Percentiles rank a stretch among this genome's conserved stretches.
phyloP scores from a whole-genome alignment of 768 basidiomycete genomes.

The Leucocoprinus sp. region DNA sequence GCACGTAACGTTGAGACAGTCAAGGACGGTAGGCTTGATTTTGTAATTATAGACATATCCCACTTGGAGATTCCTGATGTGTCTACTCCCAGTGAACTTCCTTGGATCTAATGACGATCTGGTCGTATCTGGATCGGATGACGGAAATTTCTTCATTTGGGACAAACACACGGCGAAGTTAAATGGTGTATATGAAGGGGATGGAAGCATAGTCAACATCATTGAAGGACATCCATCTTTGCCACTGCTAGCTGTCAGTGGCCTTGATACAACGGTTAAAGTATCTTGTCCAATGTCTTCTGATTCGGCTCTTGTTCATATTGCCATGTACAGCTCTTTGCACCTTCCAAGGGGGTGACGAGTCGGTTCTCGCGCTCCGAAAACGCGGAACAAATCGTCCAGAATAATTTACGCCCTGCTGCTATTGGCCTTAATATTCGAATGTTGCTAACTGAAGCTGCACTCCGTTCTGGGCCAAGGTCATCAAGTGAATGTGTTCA shows the following conservation, averaged over 20 bases:
- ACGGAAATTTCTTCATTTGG: constrained; percentile 87
- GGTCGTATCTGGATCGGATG: constrained; percentile 79
- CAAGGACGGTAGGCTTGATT: constrained; percentile 63
- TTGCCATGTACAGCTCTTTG: constrained; percentile 47
- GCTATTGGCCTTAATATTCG: constrained; percentile 3
- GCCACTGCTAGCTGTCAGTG: constrained; percentile 78
- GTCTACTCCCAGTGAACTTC: constrained; percentile 58
- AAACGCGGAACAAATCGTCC: constrained; percentile 46
- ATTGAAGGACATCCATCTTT: constrained; percentile 78
- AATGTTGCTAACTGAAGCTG: constrained; percentile 3
- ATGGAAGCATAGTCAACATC: constrained; percentile 74
- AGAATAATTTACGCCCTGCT: constrained; percentile 36
- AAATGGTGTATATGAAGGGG: constrained; percentile 78
- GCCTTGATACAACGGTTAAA: constrained; percentile 83
- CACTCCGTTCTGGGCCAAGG: constrained; percentile 7
- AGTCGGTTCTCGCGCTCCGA: constrained; percentile 48
- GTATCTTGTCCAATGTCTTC: constrained; percentile 25
- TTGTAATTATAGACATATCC: background rate
- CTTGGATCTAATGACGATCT: constrained; percentile 72
- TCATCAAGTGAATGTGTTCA: constrained; percentile 6
- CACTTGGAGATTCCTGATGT: constrained; percentile 1
- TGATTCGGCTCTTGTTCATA: background rate
- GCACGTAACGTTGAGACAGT: constrained; percentile 76
- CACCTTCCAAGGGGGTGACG: constrained; percentile 38
- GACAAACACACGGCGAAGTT: constrained; percentile 55